Base-by-base conservation (phyloP, 2,329 filamentous ascomycete genomes). In the Amauroascus verrucosus region DNA sequence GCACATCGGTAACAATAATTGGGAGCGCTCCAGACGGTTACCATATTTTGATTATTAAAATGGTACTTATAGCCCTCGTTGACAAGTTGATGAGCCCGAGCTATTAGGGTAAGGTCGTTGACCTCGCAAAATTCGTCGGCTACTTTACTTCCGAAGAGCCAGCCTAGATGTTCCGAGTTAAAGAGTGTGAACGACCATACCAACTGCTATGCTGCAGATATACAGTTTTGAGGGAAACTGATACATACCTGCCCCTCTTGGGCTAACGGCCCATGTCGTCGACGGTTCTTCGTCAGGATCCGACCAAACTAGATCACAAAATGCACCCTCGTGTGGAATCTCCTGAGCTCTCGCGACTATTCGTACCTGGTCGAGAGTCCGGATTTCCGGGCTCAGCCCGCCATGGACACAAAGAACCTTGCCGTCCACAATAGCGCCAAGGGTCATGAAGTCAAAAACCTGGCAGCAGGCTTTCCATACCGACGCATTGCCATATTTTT, bases 401-500 rank as follows among this genome's bases (percentile, higher is more conserved):
- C 93, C 93, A 77, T 98, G 93, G 56, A 98, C 84, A 73, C 93
- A 98, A 75, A 98, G 95, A 67, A 98, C 96, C 76, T 97, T 91
- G 75, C 95, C 95, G 74, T 98, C 91, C 71, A 98, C 95, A 64
- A 98, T 83, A 62, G 93, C 93, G 60, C 91, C 96, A 62, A 98
- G 82, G 61, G 93, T 91, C 37, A 98, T 86, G 75, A 93, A 98
- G 75, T 98, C 93, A 75, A 98, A 98, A 52, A 98, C 84, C 71
- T 98, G 91, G 67, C 90, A 96, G 70, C 95, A 98, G 70, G 88
- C 96, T 77, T 96, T 96, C 93, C 93, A 98, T 59, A 98, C 93
- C 63, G 95, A 97, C 58, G 93, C 91, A 67, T 96, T 97, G 70
- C 93, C 93, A 70, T 98, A 98, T 76, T 98, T 98, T 69, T 90